Evolutionary conservation across 83 land plant species (phyloP).

Genomic region (Thuja plicata): DNA sequence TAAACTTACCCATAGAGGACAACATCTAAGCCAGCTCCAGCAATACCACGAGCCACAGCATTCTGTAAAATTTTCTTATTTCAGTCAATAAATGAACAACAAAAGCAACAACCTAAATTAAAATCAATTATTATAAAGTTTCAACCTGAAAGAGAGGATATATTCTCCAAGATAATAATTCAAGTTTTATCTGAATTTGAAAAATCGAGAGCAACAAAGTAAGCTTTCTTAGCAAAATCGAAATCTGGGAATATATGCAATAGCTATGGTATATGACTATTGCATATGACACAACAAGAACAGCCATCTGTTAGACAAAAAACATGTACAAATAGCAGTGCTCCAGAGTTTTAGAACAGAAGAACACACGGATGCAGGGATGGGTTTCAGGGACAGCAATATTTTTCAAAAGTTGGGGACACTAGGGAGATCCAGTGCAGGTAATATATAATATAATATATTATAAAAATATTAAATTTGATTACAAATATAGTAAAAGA

Average conservation of each 20-base stretch:
- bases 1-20: constrained; percentile 83
- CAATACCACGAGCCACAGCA: constrained; percentile 86
- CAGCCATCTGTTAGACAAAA: not conserved
- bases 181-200: not conserved
- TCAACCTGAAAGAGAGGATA: not conserved
- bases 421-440: too few species aligned
- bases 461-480: too few species aligned
- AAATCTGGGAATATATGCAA: not conserved
- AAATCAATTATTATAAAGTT: not conserved
- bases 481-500: too few species aligned
- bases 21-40: constrained; percentile 82
- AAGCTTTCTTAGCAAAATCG: not conserved
- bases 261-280: not conserved
- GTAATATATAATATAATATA: too few species aligned
- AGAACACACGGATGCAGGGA: too few species aligned
- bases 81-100: not conserved
- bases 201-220: not conserved
- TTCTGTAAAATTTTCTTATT: constrained; percentile 40
- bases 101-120: not conserved
- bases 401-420: too few species aligned
- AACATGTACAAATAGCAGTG: not conserved
- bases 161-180: not conserved
- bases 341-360: too few species aligned
- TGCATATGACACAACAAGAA: not conserved
- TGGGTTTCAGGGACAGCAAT: too few species aligned